These are phyloP conservation scores for Blastobotrys indianensis DNA, from an alignment of 1,139 yeast species.

Conservation along the genomic window DNA sequence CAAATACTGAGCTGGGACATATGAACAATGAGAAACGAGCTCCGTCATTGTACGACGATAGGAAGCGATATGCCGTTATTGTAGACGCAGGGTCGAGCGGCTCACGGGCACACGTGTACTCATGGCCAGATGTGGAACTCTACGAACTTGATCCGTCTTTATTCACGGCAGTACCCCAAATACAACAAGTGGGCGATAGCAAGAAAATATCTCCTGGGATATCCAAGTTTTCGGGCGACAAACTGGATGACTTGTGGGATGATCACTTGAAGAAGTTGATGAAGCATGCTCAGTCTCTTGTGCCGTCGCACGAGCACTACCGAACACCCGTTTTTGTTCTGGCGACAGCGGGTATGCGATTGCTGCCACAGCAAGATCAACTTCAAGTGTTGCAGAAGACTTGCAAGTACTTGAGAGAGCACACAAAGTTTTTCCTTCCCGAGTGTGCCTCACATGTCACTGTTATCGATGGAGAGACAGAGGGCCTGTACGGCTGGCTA, in stretches of 20 bases:
- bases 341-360: slow-evolving; percentile 83
- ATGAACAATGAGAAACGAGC: no score
- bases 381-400: slow-evolving; percentile 43
- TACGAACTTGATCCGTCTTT: slow-evolving; percentile 1
- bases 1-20: background rate
- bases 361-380: slow-evolving; percentile 55
- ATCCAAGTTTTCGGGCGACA: slow-evolving; percentile 43
- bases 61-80: slow-evolving; percentile 51
- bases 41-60: background rate
- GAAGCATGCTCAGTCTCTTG: slow-evolving; percentile 48
- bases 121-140: slow-evolving; percentile 48
- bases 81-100: slow-evolving; percentile 85
- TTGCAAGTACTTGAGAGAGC: slow-evolving; percentile 46
- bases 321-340: slow-evolving; percentile 73
- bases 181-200: slow-evolving; percentile 44
- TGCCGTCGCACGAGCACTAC: slow-evolving; percentile 58
- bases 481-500: slow-evolving; percentile 81
- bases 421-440: slow-evolving; percentile 53
- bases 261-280: slow-evolving; percentile 55
- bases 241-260: slow-evolving; percentile 46
- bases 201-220: slow-evolving; percentile 64
- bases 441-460: slow-evolving; percentile 48
- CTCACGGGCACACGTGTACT: slow-evolving; percentile 66
- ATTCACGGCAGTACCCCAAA: slow-evolving; percentile 2
- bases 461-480: slow-evolving; percentile 67